Percentiles rank a stretch among this genome's conserved stretches.
These are phyloP conservation scores for Pseudogymnoascus sp. DNA, from an alignment of 2,329 filamentous ascomycete species.

Conservation along the genomic window DNA sequence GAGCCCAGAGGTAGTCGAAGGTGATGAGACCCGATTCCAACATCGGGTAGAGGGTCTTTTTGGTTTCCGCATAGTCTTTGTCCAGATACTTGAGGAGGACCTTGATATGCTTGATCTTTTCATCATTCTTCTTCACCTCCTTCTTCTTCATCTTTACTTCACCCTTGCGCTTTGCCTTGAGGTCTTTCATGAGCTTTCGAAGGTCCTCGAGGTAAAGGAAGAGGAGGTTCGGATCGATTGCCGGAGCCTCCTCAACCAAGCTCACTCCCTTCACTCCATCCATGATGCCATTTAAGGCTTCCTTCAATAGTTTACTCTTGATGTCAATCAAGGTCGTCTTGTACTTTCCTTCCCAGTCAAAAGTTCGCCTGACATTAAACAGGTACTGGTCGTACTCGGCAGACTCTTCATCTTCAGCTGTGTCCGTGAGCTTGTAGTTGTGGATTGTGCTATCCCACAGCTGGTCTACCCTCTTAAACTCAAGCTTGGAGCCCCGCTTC, in stretches of 20 bases:
- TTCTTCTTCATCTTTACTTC: constrained; percentile 53
- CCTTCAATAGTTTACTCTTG: constrained; percentile 71
- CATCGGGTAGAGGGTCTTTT: constrained; percentile 75
- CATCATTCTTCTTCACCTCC: constrained; percentile 47
- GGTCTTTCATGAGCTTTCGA: constrained; percentile 52
- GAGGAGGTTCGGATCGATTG: constrained; percentile 63
- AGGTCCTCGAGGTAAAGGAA: constrained; percentile 74
- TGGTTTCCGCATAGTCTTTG: constrained; percentile 69
- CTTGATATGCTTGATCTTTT: constrained; percentile 60
- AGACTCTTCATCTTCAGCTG: constrained; percentile 52
- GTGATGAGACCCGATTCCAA: constrained; percentile 78
- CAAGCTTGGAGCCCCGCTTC: constrained; percentile 45
- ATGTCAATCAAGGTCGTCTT: constrained; percentile 68
- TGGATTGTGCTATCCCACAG: constrained; percentile 52
- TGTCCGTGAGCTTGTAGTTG: constrained; percentile 63
- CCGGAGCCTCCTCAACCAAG: constrained; percentile 71
- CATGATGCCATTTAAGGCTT: constrained; percentile 64
- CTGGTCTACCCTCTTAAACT: constrained; percentile 64
- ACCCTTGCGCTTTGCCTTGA: constrained; percentile 46
- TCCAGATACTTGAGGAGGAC: constrained; percentile 71
- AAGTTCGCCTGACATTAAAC: constrained; percentile 75
- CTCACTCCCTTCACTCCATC: constrained; percentile 72
- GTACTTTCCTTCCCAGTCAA: constrained; percentile 80
- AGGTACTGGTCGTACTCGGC: constrained; percentile 71
- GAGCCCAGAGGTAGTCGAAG: constrained; percentile 80